These are phyloP conservation scores for Phalaenopsis aphrodite DNA, from an alignment of 106 monocot species.

Conservation along the genomic window DNA sequence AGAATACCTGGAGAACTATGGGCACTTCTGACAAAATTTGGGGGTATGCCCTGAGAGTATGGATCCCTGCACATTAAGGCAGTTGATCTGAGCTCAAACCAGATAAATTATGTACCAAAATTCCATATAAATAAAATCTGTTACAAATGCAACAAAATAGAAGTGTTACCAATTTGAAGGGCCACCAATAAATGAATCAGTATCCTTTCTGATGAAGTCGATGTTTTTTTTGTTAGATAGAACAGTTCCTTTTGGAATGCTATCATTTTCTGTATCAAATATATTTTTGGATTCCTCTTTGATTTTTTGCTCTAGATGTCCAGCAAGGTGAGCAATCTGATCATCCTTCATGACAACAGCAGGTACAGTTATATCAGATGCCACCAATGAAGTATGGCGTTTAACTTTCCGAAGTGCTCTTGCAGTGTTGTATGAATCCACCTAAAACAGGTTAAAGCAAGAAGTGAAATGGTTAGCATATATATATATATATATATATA, in stretches of 20 bases:
- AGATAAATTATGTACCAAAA: background rate
- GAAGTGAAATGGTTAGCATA: background rate
- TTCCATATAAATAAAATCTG: background rate
- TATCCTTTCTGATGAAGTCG: conserved; percentile 4
- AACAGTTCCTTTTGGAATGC: conserved; percentile 6
- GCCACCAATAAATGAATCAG: conserved; percentile 28
- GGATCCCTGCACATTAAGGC: conserved; percentile 47
- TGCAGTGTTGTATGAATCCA: conserved; percentile 27
- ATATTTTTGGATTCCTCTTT: conserved; percentile 17
- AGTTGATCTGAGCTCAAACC: background rate
- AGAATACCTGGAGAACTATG: conserved; percentile 25
- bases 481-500: too few relatives aligned
- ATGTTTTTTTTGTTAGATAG: conserved; percentile 9
- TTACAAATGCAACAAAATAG: background rate
- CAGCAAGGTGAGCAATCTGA: conserved; percentile 5
- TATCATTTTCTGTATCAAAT: background rate
- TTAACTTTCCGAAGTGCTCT: conserved; percentile 13
- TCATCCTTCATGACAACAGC: conserved; percentile 29
- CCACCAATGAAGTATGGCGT: conserved; percentile 6
- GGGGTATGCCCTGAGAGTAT: conserved; percentile 31
- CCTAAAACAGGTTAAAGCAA: conserved; percentile 18
- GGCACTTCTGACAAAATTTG: conserved; percentile 17
- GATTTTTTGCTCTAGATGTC: background rate
- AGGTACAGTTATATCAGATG: conserved; percentile 26
- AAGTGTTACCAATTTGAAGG: conserved; percentile 53